Conservation (phyloP, 345 rosid species). For the Hibiscus tridactylites region DNA sequence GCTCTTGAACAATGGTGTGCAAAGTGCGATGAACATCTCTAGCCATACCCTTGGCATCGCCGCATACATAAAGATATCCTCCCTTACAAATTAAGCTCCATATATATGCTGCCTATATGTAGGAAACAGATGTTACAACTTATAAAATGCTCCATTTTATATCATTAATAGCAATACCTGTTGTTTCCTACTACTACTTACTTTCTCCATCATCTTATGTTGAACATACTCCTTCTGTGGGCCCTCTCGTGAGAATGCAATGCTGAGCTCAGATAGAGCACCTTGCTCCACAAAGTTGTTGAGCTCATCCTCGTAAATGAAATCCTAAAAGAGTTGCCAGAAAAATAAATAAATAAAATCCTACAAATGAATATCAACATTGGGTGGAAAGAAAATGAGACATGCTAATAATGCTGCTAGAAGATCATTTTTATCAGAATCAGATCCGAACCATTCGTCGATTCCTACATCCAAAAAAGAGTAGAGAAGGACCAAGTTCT, state of each 20-base stretch:
- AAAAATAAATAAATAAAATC: background rate
- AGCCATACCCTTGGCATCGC: background rate
- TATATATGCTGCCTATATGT: slow-evolving; percentile 1
- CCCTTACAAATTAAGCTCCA: slow-evolving; percentile 42
- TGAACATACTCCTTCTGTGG: background rate
- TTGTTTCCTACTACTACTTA: slow-evolving; percentile 14
- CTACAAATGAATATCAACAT: background rate
- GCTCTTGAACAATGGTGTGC: background rate
- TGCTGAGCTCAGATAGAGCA: background rate
- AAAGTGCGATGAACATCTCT: background rate
- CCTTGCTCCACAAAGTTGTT: background rate
- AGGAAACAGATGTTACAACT: background rate
- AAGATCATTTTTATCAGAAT: background rate
- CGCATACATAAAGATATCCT: slow-evolving; percentile 53
- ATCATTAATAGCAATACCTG: background rate
- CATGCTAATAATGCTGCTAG: background rate
- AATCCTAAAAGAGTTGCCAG: background rate
- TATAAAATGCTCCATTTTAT: background rate
- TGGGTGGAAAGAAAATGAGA: background rate
- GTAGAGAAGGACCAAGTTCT: slow-evolving; percentile 60
- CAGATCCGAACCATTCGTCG: slow-evolving; percentile 46
- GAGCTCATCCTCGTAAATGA: background rate
- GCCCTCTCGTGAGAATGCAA: background rate
- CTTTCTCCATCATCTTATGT: slow-evolving; percentile 32
- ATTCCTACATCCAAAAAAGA: slow-evolving; percentile 93